Evolutionary conservation across 371 early-diverging fungal genomes (phyloP).

Genomic region (Gilbertella persicaria): DNA sequence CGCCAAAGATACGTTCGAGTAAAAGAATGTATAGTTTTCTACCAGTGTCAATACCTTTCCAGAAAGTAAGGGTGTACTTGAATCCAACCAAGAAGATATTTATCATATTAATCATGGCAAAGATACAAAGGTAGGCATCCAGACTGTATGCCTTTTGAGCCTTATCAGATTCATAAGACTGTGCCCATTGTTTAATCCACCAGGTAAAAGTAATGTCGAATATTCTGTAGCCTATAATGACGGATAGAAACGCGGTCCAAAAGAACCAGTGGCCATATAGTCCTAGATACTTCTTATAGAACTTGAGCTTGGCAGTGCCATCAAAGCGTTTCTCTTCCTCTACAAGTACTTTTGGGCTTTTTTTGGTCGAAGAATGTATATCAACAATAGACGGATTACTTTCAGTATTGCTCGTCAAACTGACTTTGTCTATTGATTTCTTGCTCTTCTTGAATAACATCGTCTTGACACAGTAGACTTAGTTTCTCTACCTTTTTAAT

Average conservation of each 20-base stretch:
- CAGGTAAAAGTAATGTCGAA: slow-evolving; percentile 44
- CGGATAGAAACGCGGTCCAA: slow-evolving; percentile 36
- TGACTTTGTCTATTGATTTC: too few species aligned
- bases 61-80: slow-evolving; percentile 36
- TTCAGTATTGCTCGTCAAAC: too few species aligned
- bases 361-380: too few species aligned
- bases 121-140: slow-evolving; percentile 38
- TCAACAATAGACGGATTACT: too few species aligned
- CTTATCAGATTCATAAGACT: slow-evolving; percentile 24
- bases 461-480: slow-evolving; percentile 41
- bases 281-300: slow-evolving; percentile 42
- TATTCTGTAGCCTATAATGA: slow-evolving; percentile 33
- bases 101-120: slow-evolving; percentile 38
- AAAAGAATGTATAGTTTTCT: slow-evolving; percentile 11
- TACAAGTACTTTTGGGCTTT: slow-evolving; percentile 24
- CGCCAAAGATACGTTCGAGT: slow-evolving; percentile 23
- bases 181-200: slow-evolving; percentile 58
- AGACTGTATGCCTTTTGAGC: neutral
- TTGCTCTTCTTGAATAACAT: too few species aligned
- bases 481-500: slow-evolving; percentile 46
- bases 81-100: slow-evolving; percentile 30
- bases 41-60: slow-evolving; percentile 39
- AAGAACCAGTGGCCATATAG: slow-evolving; percentile 42
- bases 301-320: slow-evolving; percentile 45
- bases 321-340: slow-evolving; percentile 37